Evolutionary conservation across 257 asterid species (phyloP).

Genomic region (Mitragyna speciosa): DNA sequence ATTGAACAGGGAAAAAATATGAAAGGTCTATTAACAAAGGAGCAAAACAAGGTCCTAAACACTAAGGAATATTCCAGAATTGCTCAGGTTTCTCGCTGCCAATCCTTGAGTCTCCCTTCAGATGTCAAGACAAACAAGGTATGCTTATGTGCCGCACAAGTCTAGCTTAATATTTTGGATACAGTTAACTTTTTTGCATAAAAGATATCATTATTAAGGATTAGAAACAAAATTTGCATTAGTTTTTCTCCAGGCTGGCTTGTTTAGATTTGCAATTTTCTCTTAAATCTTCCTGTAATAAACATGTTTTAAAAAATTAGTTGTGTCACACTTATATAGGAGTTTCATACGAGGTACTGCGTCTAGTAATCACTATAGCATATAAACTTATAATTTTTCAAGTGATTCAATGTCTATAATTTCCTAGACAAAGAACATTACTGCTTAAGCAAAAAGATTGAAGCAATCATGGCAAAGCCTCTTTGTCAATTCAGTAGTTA

Average conservation of each 20-base stretch:
- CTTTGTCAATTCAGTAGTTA: background rate
- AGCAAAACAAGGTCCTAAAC: slow-evolving; percentile 31
- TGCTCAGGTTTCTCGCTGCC: slow-evolving; percentile 53
- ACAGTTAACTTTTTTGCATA: background rate
- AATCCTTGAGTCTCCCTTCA: slow-evolving; percentile 48
- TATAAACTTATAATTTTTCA: no score
- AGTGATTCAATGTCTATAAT: no score
- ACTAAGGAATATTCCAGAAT: slow-evolving; percentile 36
- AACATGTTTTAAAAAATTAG: no score
- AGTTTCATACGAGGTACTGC: no score
- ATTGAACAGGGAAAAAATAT: slow-evolving; percentile 32
- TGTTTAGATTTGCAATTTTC: no score
- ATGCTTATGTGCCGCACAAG: background rate
- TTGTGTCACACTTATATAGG: no score
- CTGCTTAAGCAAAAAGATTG: no score
- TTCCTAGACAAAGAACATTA: no score
- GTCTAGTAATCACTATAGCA: no score
- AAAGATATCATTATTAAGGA: background rate
- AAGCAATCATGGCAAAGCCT: background rate
- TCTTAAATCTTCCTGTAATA: no score
- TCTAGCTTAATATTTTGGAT: background rate
- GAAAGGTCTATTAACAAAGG: slow-evolving; percentile 16
- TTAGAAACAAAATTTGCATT: background rate
- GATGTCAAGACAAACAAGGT: slow-evolving; percentile 47
- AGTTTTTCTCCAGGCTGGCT: background rate